Percentiles rank a stretch among this genome's conserved stretches.
phyloP scores from a whole-genome alignment of 1,139 yeast genomes.

The Hanseniaspora uvarum region DNA sequence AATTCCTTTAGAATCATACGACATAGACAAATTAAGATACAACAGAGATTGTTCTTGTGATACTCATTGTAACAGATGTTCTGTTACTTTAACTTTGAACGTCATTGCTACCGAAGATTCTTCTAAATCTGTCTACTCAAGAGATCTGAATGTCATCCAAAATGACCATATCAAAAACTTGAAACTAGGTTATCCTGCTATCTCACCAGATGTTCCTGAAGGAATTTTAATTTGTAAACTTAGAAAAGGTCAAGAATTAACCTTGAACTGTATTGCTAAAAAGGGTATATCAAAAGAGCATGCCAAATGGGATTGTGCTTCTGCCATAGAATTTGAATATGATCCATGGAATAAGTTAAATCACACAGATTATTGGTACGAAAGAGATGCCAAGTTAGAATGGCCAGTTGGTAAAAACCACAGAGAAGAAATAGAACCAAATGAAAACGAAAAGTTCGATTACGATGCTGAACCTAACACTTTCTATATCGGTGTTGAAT shows the following conservation, averaged over 20 bases:
- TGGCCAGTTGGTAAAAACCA: slow-evolving; percentile 88
- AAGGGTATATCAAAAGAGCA: slow-evolving; percentile 98
- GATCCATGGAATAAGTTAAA: slow-evolving; percentile 98
- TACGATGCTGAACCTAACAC: slow-evolving; percentile 70
- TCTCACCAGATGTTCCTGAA: slow-evolving; percentile 59
- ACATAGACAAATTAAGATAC: slow-evolving; percentile 68
- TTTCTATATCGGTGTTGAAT: slow-evolving; percentile 81
- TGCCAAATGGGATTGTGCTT: slow-evolving; percentile 95
- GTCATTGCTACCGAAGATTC: slow-evolving; percentile 84
- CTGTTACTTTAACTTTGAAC: slow-evolving; percentile 72
- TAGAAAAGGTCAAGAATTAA: slow-evolving; percentile 84
- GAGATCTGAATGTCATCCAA: slow-evolving; percentile 57
- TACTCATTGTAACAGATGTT: slow-evolving; percentile 90
- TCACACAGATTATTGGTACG: slow-evolving; percentile 96
- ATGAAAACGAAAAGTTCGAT: slow-evolving; percentile 78
- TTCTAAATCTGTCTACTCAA: slow-evolving; percentile 81
- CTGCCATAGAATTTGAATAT: slow-evolving; percentile 95
- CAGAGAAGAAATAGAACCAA: slow-evolving; percentile 94
- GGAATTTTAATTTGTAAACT: slow-evolving; percentile 87
- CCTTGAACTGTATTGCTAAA: slow-evolving; percentile 85
- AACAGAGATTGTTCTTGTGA: slow-evolving; percentile 96
- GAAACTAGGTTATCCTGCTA: slow-evolving; percentile 63
- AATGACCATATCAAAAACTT: slow-evolving; percentile 37
- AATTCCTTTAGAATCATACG: slow-evolving; percentile 75
- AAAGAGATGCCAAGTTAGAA: slow-evolving; percentile 74